phyloP scores from a whole-genome alignment of 805 yeast genomes.

The Kregervanrija delftensis region DNA sequence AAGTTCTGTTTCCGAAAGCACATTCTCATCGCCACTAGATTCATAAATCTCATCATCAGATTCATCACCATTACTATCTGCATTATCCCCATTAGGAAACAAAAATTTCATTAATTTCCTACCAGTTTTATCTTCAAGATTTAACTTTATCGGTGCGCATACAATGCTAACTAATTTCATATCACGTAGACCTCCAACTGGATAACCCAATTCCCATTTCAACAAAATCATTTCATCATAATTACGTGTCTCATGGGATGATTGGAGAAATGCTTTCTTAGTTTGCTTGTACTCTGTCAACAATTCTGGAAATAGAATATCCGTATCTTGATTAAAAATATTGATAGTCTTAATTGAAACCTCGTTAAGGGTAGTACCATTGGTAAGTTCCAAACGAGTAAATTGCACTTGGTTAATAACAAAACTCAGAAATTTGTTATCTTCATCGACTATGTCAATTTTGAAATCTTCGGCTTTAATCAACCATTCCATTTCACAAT shows the following conservation, averaged over 20 bases:
- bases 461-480: slow-evolving; percentile 62
- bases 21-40: slow-evolving; percentile 1
- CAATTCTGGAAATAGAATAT: slow-evolving; percentile 63
- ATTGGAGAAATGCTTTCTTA: slow-evolving; percentile 10
- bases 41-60: neutral
- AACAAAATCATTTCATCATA: slow-evolving; percentile 34
- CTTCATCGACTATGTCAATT: slow-evolving; percentile 59
- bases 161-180: slow-evolving; percentile 55
- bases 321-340: slow-evolving; percentile 55
- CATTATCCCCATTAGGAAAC: slow-evolving; percentile 41
- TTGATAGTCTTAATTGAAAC: slow-evolving; percentile 56
- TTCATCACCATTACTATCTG: neutral
- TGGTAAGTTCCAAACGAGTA: slow-evolving; percentile 53
- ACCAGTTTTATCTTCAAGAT: slow-evolving; percentile 67
- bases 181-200: slow-evolving; percentile 89
- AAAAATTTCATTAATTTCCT: slow-evolving; percentile 56
- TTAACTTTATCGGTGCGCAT: slow-evolving; percentile 61
- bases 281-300: slow-evolving; percentile 40
- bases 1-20: too few relatives aligned
- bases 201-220: slow-evolving; percentile 73
- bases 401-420: slow-evolving; percentile 57
- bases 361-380: slow-evolving; percentile 60
- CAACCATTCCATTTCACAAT: slow-evolving; percentile 43
- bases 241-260: neutral
- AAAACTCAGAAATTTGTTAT: slow-evolving; percentile 61